Conservation (phyloP, 208 protist genomes). For the Leishmania aethiopica region DNA sequence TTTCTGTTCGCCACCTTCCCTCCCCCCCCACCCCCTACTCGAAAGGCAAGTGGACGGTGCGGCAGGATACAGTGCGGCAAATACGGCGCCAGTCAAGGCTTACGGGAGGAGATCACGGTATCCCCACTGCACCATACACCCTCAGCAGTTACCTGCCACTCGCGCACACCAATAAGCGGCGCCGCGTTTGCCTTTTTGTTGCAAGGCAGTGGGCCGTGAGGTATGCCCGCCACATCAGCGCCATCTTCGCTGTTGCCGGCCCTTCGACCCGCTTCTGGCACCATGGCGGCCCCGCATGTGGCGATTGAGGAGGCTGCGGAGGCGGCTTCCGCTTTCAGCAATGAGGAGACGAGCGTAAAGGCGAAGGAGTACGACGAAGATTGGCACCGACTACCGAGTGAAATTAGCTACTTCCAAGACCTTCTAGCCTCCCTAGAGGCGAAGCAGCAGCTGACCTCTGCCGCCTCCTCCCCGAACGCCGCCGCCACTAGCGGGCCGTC, state of each 20-base stretch:
- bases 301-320: background rate
- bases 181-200: background rate
- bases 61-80: background rate
- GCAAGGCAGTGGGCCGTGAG: background rate
- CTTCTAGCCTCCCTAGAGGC: constrained; percentile 16
- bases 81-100: background rate
- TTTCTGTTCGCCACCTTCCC: background rate
- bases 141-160: background rate
- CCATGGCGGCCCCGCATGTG: background rate
- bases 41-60: background rate
- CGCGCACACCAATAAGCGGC: background rate
- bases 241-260: background rate
- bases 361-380: constrained; percentile 19
- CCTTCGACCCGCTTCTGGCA: constrained; percentile 10
- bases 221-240: background rate
- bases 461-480: background rate
- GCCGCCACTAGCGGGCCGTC: background rate
- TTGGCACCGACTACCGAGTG: constrained; percentile 33
- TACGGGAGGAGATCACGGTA: too few species aligned
- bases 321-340: background rate
- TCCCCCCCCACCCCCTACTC: too few species aligned
- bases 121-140: background rate
- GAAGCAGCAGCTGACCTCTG: background rate
- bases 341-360: background rate
- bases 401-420: constrained; percentile 24